Base-by-base conservation (phyloP, 306 rosid genomes). In the Neltuma alba region DNA sequence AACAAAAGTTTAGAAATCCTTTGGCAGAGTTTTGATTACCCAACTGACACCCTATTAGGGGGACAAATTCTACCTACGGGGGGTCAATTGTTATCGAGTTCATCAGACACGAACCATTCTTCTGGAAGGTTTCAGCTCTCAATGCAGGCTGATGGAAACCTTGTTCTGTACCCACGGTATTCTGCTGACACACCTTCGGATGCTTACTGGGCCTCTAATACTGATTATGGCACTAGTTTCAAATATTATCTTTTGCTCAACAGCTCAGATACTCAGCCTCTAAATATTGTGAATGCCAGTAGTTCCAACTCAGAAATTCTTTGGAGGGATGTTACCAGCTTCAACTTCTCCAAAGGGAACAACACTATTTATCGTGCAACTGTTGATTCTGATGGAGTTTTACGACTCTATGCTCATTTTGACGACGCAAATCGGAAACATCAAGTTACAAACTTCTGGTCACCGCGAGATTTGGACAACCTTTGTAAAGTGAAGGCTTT, bases 11-110 rank as follows among this genome's bases (percentile, higher is more conserved):
- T 34, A n/a, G 23, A 11, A 70, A 70, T n/a, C n/a, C n/a, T n/a
- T 61, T 85, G 86, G 88, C 88, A 79, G 82, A 82, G 79, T 75
- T 85, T 85, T 18, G 86, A 82, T 18, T 0, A 74, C 54, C 88
- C 88, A 50, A 85, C 86, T 0, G 74, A 85, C 79, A 82, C 88
- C n/a, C 33, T 85, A 3, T 65, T 85, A 12, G 80, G 74, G 12
- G 76, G 41, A 75, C 86, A 85, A 57, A 10, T 28, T 54, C 74
- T 85, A 23, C 65, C 28, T 11, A 0, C 2, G 9, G 82, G 74
- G 16, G 68, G 48, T 79, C 86, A 85, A 25, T 45, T 85, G 38
- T 12, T 27, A 6, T 85, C 86, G 3, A 71, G 41, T 64, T 70
- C 69, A 11, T 85, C 86, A 6, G 30, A 55, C 4, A 57, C 28